Evolutionary conservation across 148 eudicot species (phyloP).

Genomic region (Camellia japonica): DNA sequence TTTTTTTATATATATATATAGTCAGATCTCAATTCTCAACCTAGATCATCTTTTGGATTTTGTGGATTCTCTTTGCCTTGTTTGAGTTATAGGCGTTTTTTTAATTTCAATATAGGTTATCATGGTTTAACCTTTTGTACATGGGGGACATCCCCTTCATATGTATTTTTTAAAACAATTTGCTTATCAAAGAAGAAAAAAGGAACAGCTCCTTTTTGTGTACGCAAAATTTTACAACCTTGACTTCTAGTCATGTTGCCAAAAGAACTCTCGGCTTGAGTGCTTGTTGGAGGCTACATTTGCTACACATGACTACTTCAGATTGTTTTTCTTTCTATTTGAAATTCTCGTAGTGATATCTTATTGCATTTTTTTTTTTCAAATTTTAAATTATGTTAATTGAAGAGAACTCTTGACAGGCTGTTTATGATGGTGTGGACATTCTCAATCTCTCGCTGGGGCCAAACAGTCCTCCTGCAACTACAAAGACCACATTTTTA

Average conservation of each 20-base stretch:
- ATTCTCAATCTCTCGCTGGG: slow-evolving; percentile 95
- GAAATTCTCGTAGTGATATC: background rate
- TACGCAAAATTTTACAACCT: background rate
- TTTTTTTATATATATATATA: too few species aligned
- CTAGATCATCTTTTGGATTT: too few species aligned
- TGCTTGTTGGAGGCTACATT: background rate
- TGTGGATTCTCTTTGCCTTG: too few species aligned
- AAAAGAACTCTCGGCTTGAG: background rate
- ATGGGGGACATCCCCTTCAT: too few species aligned
- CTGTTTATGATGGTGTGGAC: slow-evolving; percentile 98
- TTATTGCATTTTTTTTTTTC: background rate
- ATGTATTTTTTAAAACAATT: too few species aligned
- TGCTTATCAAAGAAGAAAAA: too few species aligned
- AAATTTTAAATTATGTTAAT: background rate
- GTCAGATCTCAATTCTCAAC: too few species aligned
- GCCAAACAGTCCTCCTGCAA: slow-evolving; percentile 93
- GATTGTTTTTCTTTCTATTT: background rate
- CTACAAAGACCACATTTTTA: slow-evolving; percentile 80
- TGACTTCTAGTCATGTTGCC: background rate
- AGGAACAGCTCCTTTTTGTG: background rate
- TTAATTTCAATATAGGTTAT: too few species aligned
- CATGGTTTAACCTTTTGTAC: too few species aligned
- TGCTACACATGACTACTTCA: background rate
- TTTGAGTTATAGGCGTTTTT: too few species aligned
- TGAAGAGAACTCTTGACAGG: slow-evolving; percentile 45